Evolutionary conservation across 257 asterid genomes (phyloP).

Genomic region (Solanum pennellii): DNA sequence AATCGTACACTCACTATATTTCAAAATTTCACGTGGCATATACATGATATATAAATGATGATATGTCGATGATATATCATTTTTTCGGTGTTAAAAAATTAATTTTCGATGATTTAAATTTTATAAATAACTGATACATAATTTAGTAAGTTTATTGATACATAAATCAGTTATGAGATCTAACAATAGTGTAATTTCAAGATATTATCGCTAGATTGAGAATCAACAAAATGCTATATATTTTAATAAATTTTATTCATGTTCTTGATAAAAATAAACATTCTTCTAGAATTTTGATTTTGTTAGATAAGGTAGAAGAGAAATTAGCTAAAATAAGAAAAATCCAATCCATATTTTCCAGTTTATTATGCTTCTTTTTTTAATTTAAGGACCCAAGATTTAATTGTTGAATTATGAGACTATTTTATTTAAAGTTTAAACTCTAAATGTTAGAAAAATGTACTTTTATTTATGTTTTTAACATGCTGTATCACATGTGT

Average conservation of each 20-base stretch:
- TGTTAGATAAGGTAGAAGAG: not conserved
- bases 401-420: not conserved
- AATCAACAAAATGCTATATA: not conserved
- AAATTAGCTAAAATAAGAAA: not conserved
- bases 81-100: not conserved
- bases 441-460: rapidly evolving
- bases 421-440: not conserved
- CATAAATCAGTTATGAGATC: not conserved
- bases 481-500: not conserved
- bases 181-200: too few species aligned
- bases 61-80: not conserved
- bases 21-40: not conserved
- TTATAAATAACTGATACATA: not conserved
- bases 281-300: not conserved
- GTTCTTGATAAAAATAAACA: not conserved
- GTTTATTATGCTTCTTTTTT: not conserved
- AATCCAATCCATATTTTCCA: not conserved
- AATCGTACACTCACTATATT: not conserved
- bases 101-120: not conserved
- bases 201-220: not conserved
- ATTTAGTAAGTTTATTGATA: not conserved
- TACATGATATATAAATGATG: not conserved
- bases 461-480: not conserved
- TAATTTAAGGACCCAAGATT: not conserved
- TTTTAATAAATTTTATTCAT: not conserved